Evolutionary conservation across 306 rosid species (phyloP).

Genomic region (Casuarina glauca): DNA sequence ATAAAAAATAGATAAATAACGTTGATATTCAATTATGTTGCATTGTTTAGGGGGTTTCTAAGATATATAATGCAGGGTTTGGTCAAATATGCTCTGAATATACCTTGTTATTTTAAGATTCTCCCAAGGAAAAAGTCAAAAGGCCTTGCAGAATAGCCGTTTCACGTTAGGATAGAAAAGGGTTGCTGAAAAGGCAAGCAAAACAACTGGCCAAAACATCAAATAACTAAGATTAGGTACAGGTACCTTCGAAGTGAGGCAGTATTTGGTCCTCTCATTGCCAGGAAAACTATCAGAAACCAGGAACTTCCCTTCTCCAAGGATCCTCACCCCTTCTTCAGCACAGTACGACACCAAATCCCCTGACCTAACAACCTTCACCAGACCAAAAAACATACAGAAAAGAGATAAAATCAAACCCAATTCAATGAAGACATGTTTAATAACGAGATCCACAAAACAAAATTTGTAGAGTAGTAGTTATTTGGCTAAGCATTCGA

Average conservation of each 20-base stretch:
- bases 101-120: not conserved
- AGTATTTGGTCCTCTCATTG: conserved; percentile 93
- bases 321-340: conserved; percentile 91
- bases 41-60: not conserved
- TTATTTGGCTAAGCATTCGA: not conserved
- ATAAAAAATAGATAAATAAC: not conserved
- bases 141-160: conserved; percentile 6
- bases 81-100: not conserved
- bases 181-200: not conserved
- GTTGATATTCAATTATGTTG: not conserved
- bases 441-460: not conserved
- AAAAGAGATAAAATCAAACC: not conserved
- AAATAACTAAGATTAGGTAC: not conserved
- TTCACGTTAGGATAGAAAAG: conserved; percentile 1
- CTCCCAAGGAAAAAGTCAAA: not conserved
- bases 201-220: not conserved
- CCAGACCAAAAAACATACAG: not conserved
- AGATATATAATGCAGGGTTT: not conserved
- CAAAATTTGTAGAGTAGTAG: not conserved
- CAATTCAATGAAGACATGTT: not conserved
- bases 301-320: conserved; percentile 97
- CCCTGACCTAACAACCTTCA: conserved; percentile 99
- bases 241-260: conserved; percentile 92
- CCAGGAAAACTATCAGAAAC: conserved; percentile 98
- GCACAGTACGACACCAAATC: conserved; percentile 92